Conservation (phyloP, 1,284 basidiomycete species). For the Cryptococcus hybrid region DNA sequence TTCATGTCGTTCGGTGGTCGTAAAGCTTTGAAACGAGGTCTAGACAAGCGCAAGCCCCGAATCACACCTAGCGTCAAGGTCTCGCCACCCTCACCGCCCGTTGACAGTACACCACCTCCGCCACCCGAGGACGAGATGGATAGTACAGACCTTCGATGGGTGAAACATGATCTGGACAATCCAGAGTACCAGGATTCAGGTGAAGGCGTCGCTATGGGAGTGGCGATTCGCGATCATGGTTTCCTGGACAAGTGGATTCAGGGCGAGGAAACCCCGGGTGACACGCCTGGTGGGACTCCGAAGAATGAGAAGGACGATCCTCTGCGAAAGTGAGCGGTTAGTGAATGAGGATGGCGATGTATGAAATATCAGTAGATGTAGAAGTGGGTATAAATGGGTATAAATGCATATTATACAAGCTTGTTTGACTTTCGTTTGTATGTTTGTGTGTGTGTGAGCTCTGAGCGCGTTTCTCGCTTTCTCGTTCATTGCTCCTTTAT, state of each 20-base stretch:
- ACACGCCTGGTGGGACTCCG: conserved; percentile 16
- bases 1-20: conserved; percentile 45
- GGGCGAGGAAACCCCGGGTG: conserved; percentile 4
- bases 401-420: too few species aligned
- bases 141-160: conserved; percentile 30
- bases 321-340: neutral
- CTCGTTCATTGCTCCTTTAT: too few species aligned
- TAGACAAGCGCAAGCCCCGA: conserved; percentile 12
- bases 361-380: too few species aligned
- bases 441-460: too few species aligned
- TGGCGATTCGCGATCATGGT: conserved; percentile 17
- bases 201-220: conserved; percentile 21
- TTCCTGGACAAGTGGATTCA: conserved; percentile 19
- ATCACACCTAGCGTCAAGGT: conserved; percentile 19
- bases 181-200: conserved; percentile 25
- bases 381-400: too few species aligned
- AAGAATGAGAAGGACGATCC: conserved; percentile 2
- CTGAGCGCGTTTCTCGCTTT: too few species aligned
- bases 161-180: conserved; percentile 35
- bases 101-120: neutral
- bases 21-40: conserved; percentile 22
- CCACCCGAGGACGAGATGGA: conserved; percentile 27
- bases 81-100: conserved; percentile 26
- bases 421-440: too few species aligned
- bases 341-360: too few species aligned